Percentiles rank a stretch among this genome's conserved stretches.
Evolutionary conservation across 139 green algal genomes (phyloP).

Genomic region (Volvox reticuliferus): DNA sequence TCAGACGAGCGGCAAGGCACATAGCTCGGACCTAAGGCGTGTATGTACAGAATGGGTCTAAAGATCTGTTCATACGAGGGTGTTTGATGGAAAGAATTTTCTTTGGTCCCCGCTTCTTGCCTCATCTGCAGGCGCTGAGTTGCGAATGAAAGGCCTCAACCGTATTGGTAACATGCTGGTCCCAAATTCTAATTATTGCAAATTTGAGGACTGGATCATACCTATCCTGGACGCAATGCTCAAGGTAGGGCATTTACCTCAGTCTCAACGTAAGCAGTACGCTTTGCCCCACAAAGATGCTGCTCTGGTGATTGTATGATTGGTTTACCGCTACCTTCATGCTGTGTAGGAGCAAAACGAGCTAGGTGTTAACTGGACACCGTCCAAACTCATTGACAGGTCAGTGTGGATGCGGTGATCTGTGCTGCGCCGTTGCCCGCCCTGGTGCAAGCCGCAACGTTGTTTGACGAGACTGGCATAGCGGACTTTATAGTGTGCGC

Average conservation of each 20-base stretch:
- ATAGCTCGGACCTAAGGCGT: too few relatives aligned
- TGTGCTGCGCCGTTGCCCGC: too few relatives aligned
- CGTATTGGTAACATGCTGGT: conserved; percentile 99
- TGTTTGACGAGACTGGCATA: too few relatives aligned
- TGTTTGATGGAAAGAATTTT: too few relatives aligned
- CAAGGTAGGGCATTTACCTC: conserved; percentile 16
- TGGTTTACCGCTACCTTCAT: not conserved
- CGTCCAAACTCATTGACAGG: conserved; percentile 79
- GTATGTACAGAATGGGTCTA: too few relatives aligned
- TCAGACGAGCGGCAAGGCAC: too few relatives aligned
- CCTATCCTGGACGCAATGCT: conserved; percentile 89
- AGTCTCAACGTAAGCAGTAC: conserved; percentile 25
- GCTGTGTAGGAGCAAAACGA: conserved; percentile 84
- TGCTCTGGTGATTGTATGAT: not conserved
- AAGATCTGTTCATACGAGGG: too few relatives aligned
- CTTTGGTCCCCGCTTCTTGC: too few relatives aligned
- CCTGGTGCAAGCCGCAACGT: too few relatives aligned
- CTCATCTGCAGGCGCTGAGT: conserved; percentile 74
- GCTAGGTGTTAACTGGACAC: conserved; percentile 91
- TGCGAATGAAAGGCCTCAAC: conserved; percentile 92
- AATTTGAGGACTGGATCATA: conserved; percentile 99
- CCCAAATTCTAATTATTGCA: conserved; percentile 99
- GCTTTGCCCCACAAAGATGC: not conserved
- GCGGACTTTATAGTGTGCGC: too few relatives aligned
- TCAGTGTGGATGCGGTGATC: not conserved